Conservation (phyloP, 2,329 filamentous ascomycete species). For the Aspergillus flavus region DNA sequence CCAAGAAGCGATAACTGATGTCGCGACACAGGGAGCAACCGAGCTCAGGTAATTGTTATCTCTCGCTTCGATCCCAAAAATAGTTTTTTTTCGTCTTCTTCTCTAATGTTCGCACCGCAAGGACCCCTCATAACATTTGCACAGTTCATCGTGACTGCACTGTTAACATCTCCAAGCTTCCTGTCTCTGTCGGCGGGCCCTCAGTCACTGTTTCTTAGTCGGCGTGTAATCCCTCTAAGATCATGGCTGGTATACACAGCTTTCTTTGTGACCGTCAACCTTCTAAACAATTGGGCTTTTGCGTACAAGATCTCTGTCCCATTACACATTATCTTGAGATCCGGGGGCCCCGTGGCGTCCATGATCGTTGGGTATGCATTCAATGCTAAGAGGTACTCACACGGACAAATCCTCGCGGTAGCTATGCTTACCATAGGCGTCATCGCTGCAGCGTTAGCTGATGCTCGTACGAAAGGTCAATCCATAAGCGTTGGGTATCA, state of each 20-base stretch:
- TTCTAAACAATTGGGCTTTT: constrained; percentile 97
- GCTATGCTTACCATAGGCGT: constrained; percentile 83
- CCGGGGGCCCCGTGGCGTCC: constrained; percentile 92
- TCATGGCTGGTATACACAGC: constrained; percentile 88
- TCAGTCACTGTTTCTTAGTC: constrained; percentile 71
- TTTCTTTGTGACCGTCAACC: constrained; percentile 90
- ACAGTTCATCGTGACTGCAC: constrained; percentile 80
- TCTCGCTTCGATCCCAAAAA: background rate
- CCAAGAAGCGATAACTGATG: constrained; percentile 15
- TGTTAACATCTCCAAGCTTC: constrained; percentile 75
- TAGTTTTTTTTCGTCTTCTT: background rate
- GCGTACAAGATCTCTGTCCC: constrained; percentile 96
- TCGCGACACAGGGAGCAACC: constrained; percentile 69
- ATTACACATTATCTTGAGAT: constrained; percentile 93
- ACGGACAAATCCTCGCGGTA: constrained; percentile 79
- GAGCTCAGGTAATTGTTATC: constrained; percentile 66
- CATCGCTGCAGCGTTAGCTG: constrained; percentile 83
- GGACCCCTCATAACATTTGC: constrained; percentile 86
- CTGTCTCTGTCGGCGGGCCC: constrained; percentile 63
- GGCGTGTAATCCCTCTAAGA: constrained; percentile 77
- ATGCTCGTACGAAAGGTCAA: constrained; percentile 75
- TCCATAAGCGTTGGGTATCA: constrained; percentile 44
- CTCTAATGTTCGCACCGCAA: constrained; percentile 35
- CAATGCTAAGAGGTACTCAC: constrained; percentile 76
- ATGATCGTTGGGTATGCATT: constrained; percentile 87